Evolutionary conservation across 106 monocot genomes (phyloP).

Genomic region (Allium cepa): DNA sequence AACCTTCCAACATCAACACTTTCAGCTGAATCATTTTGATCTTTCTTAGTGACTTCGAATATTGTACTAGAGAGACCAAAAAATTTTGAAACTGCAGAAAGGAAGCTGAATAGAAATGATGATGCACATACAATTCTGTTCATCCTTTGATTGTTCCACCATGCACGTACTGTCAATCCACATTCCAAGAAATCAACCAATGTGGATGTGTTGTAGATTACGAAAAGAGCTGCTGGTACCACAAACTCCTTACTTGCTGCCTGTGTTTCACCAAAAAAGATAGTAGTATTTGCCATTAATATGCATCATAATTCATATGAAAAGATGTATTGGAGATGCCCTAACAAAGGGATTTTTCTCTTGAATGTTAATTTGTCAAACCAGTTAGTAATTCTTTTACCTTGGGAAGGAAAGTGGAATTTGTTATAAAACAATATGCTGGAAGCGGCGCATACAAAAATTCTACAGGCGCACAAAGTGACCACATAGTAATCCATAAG

Average conservation of each 20-base stretch:
- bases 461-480: constrained; percentile 11
- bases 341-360: neutral
- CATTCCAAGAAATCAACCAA: constrained; percentile 25
- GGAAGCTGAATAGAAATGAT: constrained; percentile 32
- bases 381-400: constrained; percentile 1
- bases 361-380: neutral
- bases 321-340: neutral
- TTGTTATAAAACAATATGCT: constrained; percentile 24
- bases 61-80: constrained; percentile 38
- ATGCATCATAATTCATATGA: neutral
- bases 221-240: constrained; percentile 16
- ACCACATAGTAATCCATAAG: constrained; percentile 10
- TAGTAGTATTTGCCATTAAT: neutral
- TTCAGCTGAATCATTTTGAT: constrained; percentile 6
- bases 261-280: constrained; percentile 8
- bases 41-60: constrained; percentile 54
- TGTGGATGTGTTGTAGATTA: constrained; percentile 14
- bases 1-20: constrained; percentile 20
- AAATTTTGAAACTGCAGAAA: constrained; percentile 26
- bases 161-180: constrained; percentile 22
- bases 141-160: constrained; percentile 79
- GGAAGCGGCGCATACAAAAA: constrained; percentile 28
- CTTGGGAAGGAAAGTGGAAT: constrained; percentile 31
- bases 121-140: constrained; percentile 15
- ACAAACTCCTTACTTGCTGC: constrained; percentile 9